Conservation (phyloP, 208 protist species). For the Lotmaria passim region DNA sequence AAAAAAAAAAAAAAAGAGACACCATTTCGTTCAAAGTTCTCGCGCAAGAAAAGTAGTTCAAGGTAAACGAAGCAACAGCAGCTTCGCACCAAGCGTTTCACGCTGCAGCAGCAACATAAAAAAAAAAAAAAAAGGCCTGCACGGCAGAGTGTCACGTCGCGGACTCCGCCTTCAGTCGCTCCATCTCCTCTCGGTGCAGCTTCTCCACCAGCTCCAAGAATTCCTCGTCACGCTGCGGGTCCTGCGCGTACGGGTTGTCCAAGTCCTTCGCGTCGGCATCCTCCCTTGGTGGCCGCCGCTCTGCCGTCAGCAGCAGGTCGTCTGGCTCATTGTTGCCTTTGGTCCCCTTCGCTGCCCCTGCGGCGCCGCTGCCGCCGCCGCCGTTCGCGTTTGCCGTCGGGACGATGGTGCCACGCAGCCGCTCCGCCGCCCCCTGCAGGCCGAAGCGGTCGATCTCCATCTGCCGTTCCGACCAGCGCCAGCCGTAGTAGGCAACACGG, state of each 20-base stretch:
- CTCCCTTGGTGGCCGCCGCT: slow-evolving; percentile 16
- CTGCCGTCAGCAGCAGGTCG: slow-evolving; percentile 17
- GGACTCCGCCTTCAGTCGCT: slow-evolving; percentile 46
- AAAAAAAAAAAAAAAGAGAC: slow-evolving; percentile 16
- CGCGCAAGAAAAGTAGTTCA: too few relatives aligned
- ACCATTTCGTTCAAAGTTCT: background rate
- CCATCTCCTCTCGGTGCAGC: slow-evolving; percentile 56
- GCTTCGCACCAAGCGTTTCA: too few relatives aligned
- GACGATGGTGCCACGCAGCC: slow-evolving; percentile 34
- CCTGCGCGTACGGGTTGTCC: slow-evolving; percentile 71
- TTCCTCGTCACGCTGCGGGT: slow-evolving; percentile 66
- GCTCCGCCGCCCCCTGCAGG: slow-evolving; percentile 33
- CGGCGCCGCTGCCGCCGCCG: background rate
- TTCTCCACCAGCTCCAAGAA: slow-evolving; percentile 73
- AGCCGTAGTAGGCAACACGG: slow-evolving; percentile 84
- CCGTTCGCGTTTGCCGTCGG: background rate
- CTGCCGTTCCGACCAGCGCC: slow-evolving; percentile 82
- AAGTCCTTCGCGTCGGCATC: slow-evolving; percentile 30
- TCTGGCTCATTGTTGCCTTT: slow-evolving; percentile 7
- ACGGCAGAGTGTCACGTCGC: background rate
- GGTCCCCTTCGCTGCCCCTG: background rate
- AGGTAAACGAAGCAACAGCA: too few relatives aligned
- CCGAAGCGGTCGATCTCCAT: slow-evolving; percentile 84
- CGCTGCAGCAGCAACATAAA: background rate
- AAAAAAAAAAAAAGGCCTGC: background rate